Base-by-base conservation (phyloP, 208 protist species). In the Crithidia sp. region DNA sequence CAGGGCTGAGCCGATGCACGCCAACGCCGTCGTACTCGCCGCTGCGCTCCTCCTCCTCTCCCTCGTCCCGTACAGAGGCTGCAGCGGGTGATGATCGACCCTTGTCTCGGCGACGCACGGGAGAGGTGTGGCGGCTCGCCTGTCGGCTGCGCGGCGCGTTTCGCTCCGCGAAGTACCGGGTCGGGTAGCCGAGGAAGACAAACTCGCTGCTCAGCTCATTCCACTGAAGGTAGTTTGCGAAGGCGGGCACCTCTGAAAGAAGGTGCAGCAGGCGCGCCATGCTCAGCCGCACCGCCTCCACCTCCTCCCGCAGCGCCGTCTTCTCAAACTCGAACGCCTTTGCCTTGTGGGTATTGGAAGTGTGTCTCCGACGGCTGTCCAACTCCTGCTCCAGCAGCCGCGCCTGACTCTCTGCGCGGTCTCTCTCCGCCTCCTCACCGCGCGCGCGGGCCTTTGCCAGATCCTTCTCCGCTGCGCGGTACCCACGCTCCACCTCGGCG, bases 251-350 rank as follows among this genome's bases (percentile, higher is more conserved):
- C 57, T 91, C 78, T 7, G 75, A 69, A 55, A 96, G 74, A 19
- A 96, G 62, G n/a, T 76, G 83, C 68, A 96, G 79, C 71, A 96
- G 76, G 7, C 89, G 86, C 28, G 86, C 83, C 79, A 92, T 86
- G 71, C 92, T 95, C 6, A 90, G 69, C 47, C 79, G 89, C 50
- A 83, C 78, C 6, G 72, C 84, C 43, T 88, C 80, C 17, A 92
- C 79, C 56, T 92, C 82, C 58, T 89, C 84, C 50, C 77, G 79
- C 37, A 94, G 61, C 7, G 71, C 71, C 37, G 82, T 69, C n/a
- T 68, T 80, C 19, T 90, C 72, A 7, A 57, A 37, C 10, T 52
- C 39, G 47, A 88, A 63, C 19, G 44, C 63, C 50, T 76, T 74
- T 0, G 54, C 49, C 59, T 71, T 55, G 67, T 68, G 55, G 17